Conservation (phyloP, 139 green algal species). For the Microglena sp. region DNA sequence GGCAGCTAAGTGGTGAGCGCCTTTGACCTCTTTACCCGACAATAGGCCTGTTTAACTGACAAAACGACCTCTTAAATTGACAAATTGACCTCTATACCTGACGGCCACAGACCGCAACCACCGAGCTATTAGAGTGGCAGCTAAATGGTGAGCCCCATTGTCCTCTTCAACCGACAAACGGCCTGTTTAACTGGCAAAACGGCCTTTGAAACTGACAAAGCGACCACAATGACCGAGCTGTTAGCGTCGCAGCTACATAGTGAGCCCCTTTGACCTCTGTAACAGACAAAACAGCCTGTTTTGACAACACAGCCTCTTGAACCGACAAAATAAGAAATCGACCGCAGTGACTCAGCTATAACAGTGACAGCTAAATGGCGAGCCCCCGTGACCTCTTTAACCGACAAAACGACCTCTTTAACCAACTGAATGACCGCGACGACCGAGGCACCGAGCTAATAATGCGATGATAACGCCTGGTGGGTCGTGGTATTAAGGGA, state of each 20-base stretch:
- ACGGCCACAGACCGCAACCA: slow-evolving; percentile 96
- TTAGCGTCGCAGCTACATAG: slow-evolving; percentile 75
- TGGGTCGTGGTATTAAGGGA: too few relatives aligned
- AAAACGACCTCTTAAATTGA: too few relatives aligned
- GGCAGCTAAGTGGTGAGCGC: slow-evolving; percentile 54
- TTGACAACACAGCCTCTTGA: too few relatives aligned
- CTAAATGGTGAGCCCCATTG: slow-evolving; percentile 44
- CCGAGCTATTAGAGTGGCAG: slow-evolving; percentile 82
- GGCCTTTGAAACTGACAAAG: too few relatives aligned
- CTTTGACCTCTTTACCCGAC: neutral
- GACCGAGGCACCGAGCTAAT: slow-evolving; percentile 93
- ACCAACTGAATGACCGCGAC: too few relatives aligned
- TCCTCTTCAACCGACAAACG: too few relatives aligned
- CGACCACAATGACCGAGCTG: slow-evolving; percentile 97
- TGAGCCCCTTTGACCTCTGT: slow-evolving; percentile 3
- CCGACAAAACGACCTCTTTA: too few relatives aligned
- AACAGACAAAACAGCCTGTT: too few relatives aligned
- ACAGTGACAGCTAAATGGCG: slow-evolving; percentile 65
- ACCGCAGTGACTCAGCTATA: slow-evolving; percentile 98
- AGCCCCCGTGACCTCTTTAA: neutral
- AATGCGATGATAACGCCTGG: too few relatives aligned
- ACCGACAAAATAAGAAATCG: slow-evolving; percentile 94
- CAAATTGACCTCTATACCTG: too few relatives aligned
- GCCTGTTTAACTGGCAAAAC: too few relatives aligned
- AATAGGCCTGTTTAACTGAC: too few relatives aligned